phyloP scores from a whole-genome alignment of 768 basidiomycete species.

The Rhizopogon rudus region DNA sequence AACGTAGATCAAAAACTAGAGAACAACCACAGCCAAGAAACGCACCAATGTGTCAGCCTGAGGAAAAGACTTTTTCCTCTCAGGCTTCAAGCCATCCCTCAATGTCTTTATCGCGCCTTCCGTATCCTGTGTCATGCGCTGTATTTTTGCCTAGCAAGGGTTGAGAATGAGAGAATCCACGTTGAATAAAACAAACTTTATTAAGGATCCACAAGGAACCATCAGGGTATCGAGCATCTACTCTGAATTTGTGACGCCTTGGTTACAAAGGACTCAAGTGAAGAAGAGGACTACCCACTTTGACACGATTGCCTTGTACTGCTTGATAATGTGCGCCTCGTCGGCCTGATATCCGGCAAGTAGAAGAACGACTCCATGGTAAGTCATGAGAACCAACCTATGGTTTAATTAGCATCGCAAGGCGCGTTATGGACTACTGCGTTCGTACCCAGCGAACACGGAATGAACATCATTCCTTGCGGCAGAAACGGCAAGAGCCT shows the following conservation, averaged over 20 bases:
- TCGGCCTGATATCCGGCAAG: slow-evolving; percentile 75
- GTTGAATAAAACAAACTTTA: slow-evolving; percentile 32
- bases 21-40: background rate
- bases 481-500: slow-evolving; percentile 65
- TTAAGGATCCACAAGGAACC: slow-evolving; percentile 76
- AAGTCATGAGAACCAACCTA: slow-evolving; percentile 78
- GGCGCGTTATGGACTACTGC: background rate
- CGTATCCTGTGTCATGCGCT: slow-evolving; percentile 64
- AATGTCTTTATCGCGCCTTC: slow-evolving; percentile 62
- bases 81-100: slow-evolving; percentile 49
- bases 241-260: slow-evolving; percentile 25
- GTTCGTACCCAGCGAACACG: slow-evolving; percentile 65
- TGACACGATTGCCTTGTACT: slow-evolving; percentile 62
- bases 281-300: slow-evolving; percentile 35
- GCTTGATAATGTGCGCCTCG: slow-evolving; percentile 54
- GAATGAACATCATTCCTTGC: slow-evolving; percentile 66
- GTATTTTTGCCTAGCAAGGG: slow-evolving; percentile 57
- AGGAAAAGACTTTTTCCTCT: slow-evolving; percentile 48
- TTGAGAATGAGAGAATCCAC: background rate
- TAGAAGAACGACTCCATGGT: slow-evolving; percentile 66
- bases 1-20: background rate
- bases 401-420: slow-evolving; percentile 2
- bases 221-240: slow-evolving; percentile 53
- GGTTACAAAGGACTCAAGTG: background rate
- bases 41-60: slow-evolving; percentile 71